Base-by-base conservation (phyloP, 2,329 filamentous ascomycete genomes). In the Fusarium fujikuroi region DNA sequence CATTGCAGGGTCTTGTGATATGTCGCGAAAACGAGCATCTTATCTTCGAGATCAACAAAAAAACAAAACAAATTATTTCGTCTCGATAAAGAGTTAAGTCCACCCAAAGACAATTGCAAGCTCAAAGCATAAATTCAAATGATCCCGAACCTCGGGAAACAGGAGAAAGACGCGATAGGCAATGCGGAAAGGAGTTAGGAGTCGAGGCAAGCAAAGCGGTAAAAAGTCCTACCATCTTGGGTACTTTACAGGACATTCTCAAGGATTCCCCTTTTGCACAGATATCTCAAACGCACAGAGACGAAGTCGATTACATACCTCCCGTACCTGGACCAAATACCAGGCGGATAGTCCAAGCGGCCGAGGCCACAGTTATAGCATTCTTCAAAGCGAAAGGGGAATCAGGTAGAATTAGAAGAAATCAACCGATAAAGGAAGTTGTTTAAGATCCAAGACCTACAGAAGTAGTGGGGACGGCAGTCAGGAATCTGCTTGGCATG, bases 261-360 rank as follows among this genome's bases (percentile, higher is more conserved):
- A 23, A 25, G 12, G 57, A 47, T 6, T 57, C 62, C 7, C 47
- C 57, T 0, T 46, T 61, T 12, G 47, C 34, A 3, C 62, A 52
- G 18, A 25, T 46, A 8, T 14, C 28, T 34, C 25, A 28, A 15
- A 21, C 39, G 8, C n/a, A 61, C 9, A 28, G 7, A 14, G 25
- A 47, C 6, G 28, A 47, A 8, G 28, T 16, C 6, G 9, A 40
- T 4, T 40, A 42, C 14, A 18, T 6, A 15, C 32, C 9, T 3
- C 6, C 25, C 2, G 10, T 30, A 9, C n/a, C 16, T 37, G 23
- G 3, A 5, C 18, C 8, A 3, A 12, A 14, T 3, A 21, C 19
- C 7, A 2, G 5, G 2, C 0, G 25, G 3, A 8, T 56, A 9
- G 14, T 56, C 3, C 0, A 43, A 14, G 3, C 11, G 5, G 18